These are phyloP conservation scores for Cyberlindnera nakhonratchasimensis DNA, from an alignment of 805 yeast genomes.

Conservation along the genomic window DNA sequence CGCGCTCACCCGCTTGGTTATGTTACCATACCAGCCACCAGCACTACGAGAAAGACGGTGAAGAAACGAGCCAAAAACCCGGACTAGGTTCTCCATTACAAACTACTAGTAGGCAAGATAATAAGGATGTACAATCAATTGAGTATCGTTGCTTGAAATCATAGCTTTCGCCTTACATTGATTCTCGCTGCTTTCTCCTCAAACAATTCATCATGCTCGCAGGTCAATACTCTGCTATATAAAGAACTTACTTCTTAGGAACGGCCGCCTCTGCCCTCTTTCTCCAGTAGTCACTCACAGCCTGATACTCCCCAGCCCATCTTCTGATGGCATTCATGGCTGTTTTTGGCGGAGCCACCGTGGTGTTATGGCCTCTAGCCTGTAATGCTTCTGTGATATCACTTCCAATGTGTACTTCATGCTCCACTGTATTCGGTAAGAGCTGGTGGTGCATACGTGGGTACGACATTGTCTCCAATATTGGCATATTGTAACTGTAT, in stretches of 20 bases:
- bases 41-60: no score
- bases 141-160: no score
- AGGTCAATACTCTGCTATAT: no score
- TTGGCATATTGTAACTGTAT: conserved; percentile 52
- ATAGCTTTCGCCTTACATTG: no score
- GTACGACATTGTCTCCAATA: conserved; percentile 67
- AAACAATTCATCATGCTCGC: no score
- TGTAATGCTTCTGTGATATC: conserved; percentile 37
- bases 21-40: no score
- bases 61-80: no score
- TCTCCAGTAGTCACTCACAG: conserved; percentile 90
- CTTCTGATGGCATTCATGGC: conserved; percentile 56
- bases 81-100: no score
- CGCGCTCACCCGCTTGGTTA: no score
- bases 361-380: conserved; percentile 48
- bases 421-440: conserved; percentile 61
- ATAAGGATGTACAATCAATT: no score
- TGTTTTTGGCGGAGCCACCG: conserved; percentile 42
- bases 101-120: no score
- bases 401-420: conserved; percentile 53
- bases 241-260: conserved; percentile 7
- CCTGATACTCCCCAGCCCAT: conserved; percentile 44
- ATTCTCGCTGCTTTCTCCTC: no score
- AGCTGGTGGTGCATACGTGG: conserved; percentile 92
- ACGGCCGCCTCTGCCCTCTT: conserved; percentile 72